Percentiles rank a stretch among this genome's conserved stretches.
Conservation (phyloP, 208 protist genomes). For the Leishmania mexicana region DNA sequence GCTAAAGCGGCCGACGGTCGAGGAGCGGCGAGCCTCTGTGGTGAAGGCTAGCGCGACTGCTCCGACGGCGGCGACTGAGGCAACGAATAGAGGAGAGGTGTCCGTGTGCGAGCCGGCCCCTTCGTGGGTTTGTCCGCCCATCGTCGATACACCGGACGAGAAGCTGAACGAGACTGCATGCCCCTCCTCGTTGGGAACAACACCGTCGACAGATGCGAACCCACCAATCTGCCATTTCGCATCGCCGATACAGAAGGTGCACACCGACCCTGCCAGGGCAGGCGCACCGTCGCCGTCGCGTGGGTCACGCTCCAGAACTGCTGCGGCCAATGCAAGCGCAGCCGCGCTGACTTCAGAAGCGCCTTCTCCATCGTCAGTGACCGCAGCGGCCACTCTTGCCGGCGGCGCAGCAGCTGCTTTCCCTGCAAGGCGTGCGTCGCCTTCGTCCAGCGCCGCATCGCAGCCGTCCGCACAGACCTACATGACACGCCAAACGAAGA, state of each 20-base stretch:
- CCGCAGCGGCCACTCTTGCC: background rate
- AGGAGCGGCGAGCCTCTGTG: background rate
- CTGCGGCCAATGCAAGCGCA: background rate
- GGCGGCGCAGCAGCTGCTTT: background rate
- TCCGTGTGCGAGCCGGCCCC: background rate
- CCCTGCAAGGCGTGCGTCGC: background rate
- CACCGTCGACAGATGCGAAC: too few species aligned
- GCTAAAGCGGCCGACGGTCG: slow-evolving; percentile 6
- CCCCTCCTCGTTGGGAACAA: background rate
- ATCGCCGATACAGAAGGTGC: background rate
- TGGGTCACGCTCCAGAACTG: background rate
- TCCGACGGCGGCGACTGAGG: background rate
- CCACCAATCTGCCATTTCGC: background rate
- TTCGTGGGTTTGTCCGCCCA: background rate
- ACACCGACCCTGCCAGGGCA: background rate
- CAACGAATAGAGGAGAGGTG: too few species aligned
- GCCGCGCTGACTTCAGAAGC: background rate
- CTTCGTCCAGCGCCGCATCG: background rate
- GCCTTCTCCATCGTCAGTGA: background rate
- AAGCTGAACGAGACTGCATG: background rate
- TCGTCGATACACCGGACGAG: background rate
- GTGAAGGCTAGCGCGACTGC: background rate
- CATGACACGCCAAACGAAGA: slow-evolving; percentile 1
- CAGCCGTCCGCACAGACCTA: slow-evolving; percentile 15
- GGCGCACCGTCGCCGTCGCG: background rate